Conservation (phyloP, 2,329 filamentous ascomycete genomes). For the Calycina herbarum region DNA sequence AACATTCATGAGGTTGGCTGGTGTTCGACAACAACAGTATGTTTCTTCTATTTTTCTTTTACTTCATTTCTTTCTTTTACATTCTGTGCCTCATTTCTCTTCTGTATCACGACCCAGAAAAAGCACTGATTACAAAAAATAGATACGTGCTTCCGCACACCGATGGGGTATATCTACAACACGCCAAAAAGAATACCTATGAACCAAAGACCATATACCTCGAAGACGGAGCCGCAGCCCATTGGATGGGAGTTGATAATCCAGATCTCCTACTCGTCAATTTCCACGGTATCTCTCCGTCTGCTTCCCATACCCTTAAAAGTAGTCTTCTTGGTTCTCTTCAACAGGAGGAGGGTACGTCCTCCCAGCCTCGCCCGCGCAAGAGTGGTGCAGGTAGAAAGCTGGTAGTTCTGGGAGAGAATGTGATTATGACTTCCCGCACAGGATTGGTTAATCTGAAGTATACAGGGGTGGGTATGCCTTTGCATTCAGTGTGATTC, state of each 20-base stretch:
- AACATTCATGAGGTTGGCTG: too few species aligned
- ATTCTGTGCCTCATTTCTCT: too few species aligned
- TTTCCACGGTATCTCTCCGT: constrained; percentile 43
- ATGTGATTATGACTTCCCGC: too few species aligned
- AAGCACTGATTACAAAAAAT: too few species aligned
- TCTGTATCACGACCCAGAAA: not conserved
- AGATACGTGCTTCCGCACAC: constrained; percentile 13
- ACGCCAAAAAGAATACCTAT: constrained; percentile 29
- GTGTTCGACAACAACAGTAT: constrained; percentile 24
- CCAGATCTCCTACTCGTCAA: constrained; percentile 40
- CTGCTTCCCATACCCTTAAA: too few species aligned
- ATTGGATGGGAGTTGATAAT: constrained; percentile 45
- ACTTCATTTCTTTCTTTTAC: too few species aligned
- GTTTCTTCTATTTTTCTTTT: not conserved
- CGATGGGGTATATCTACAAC: constrained; percentile 27
- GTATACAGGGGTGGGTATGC: too few species aligned
- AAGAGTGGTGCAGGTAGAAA: constrained; percentile 28
- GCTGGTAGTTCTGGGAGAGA: too few species aligned
- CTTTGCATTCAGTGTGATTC: too few species aligned
- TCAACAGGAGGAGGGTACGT: constrained; percentile 55
- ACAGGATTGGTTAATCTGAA: too few species aligned
- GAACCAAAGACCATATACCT: constrained; percentile 30
- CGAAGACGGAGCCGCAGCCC: constrained; percentile 43
- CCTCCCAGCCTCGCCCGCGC: constrained; percentile 46
- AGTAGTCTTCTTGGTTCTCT: not conserved